Conservation (phyloP, 352 stramenopile genomes). For the Phytophthora sp. region DNA sequence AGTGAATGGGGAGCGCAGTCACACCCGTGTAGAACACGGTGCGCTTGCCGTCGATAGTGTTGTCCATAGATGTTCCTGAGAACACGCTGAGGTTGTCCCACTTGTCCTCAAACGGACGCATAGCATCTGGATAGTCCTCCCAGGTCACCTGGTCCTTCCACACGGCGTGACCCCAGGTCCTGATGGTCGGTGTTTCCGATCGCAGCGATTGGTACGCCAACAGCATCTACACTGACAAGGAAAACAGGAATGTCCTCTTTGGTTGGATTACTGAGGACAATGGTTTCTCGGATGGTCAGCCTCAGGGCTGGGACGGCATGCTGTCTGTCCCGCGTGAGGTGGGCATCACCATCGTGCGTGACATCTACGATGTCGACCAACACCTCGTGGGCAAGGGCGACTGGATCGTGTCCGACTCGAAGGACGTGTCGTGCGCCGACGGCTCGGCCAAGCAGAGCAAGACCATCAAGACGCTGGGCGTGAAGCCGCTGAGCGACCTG, state of each 20-base stretch:
- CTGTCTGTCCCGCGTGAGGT: constrained; percentile 63
- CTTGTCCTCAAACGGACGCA: constrained; percentile 49
- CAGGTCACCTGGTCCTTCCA: constrained; percentile 68
- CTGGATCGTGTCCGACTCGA: constrained; percentile 58
- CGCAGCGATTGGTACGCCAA: constrained; percentile 76
- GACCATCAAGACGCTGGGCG: constrained; percentile 68
- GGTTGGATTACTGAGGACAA: constrained; percentile 75
- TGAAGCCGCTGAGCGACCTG: constrained; percentile 54
- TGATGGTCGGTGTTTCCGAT: constrained; percentile 69
- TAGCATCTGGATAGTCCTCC: constrained; percentile 59
- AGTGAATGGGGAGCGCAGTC: constrained; percentile 48
- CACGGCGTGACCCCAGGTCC: constrained; percentile 66
- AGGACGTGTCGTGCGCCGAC: constrained; percentile 34
- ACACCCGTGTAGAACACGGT: constrained; percentile 64
- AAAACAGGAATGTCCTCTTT: constrained; percentile 62
- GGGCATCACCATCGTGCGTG: constrained; percentile 49
- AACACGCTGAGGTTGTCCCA: constrained; percentile 71
- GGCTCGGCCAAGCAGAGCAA: constrained; percentile 42
- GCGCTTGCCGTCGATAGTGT: constrained; percentile 55
- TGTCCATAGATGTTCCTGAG: constrained; percentile 56
- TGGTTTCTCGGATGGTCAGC: constrained; percentile 45
- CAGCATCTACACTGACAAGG: constrained; percentile 67
- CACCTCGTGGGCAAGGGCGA: constrained; percentile 54
- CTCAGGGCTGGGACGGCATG: constrained; percentile 58
- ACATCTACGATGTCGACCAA: constrained; percentile 58